Conservation (phyloP, 208 protist genomes). For the Acanthamoeba healyi region DNA sequence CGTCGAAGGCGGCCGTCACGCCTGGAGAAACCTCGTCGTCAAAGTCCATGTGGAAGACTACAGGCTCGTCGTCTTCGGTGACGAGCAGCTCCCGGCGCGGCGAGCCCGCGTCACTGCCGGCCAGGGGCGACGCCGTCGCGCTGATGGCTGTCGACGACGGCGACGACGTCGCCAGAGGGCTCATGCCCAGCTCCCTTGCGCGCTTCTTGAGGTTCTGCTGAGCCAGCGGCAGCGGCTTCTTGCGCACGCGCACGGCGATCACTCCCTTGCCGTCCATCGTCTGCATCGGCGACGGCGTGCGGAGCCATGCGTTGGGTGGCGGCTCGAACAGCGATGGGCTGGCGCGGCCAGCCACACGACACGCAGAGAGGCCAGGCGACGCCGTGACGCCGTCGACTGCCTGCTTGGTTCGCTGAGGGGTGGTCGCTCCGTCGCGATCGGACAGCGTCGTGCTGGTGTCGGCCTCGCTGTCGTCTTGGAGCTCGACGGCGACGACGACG, state of each 20-base stretch:
- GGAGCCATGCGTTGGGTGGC: not conserved
- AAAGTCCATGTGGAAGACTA: not conserved
- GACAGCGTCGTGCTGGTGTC: not conserved
- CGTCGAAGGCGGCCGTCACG: not conserved
- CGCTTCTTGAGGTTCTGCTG: conserved; percentile 63
- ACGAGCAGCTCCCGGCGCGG: conserved; percentile 45
- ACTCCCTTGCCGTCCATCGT: conserved; percentile 28
- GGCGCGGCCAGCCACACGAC: not conserved
- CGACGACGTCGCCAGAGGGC: not conserved
- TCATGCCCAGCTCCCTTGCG: conserved; percentile 29
- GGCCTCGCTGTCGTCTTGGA: not conserved
- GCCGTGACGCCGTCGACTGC: not conserved
- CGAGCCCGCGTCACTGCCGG: not conserved
- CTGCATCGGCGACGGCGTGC: conserved; percentile 3
- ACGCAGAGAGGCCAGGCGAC: not conserved
- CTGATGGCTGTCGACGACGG: not conserved
- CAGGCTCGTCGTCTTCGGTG: conserved; percentile 16
- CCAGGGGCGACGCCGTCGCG: not conserved
- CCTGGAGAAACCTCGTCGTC: conserved; percentile 13
- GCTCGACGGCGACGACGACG: too few relatives aligned
- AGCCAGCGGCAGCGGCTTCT: conserved; percentile 26
- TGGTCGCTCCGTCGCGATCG: not conserved
- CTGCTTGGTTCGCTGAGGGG: not conserved
- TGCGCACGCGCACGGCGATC: conserved; percentile 4
- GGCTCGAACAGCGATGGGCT: conserved; percentile 3